phyloP scores from a whole-genome alignment of 2,329 filamentous ascomycete species.

The Alternaria consortialis region DNA sequence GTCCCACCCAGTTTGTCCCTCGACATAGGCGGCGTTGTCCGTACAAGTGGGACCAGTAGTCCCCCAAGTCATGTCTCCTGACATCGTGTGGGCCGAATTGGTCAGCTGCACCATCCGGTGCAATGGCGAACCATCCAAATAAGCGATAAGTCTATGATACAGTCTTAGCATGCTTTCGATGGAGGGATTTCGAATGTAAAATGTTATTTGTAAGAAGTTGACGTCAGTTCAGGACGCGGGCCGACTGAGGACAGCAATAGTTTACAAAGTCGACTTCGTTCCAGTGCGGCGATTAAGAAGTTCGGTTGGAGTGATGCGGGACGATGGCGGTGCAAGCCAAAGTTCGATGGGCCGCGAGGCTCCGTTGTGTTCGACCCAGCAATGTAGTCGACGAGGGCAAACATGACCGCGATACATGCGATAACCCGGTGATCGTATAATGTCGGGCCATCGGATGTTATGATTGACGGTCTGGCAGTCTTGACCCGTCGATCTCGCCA shows the following conservation, averaged over 20 bases:
- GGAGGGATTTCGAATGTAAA: no score
- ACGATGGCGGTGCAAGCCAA: slow-evolving; percentile 26
- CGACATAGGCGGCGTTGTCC: slow-evolving; percentile 13
- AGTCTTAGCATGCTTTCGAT: neutral
- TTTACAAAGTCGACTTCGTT: neutral
- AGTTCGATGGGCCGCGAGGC: slow-evolving; percentile 10
- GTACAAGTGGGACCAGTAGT: slow-evolving; percentile 21
- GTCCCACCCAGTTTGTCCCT: neutral
- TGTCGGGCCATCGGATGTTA: slow-evolving; percentile 26
- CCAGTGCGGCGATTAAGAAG: neutral
- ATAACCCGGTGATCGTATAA: slow-evolving; percentile 20
- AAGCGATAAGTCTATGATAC: slow-evolving; percentile 12
- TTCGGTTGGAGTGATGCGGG: neutral
- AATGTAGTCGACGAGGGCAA: slow-evolving; percentile 11
- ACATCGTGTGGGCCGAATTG: slow-evolving; percentile 16
- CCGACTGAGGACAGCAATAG: accelerated
- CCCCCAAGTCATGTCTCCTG: slow-evolving; percentile 15
- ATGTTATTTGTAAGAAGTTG: neutral
- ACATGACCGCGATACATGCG: slow-evolving; percentile 28
- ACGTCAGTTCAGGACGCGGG: neutral
- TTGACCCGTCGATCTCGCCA: slow-evolving; percentile 9
- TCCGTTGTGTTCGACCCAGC: slow-evolving; percentile 11
- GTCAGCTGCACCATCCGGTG: neutral
- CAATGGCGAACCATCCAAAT: slow-evolving; percentile 23
- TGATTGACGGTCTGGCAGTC: slow-evolving; percentile 23